Evolutionary conservation across 2,329 filamentous ascomycete species (phyloP).

Genomic region (Rhinocladiella mackenziei): DNA sequence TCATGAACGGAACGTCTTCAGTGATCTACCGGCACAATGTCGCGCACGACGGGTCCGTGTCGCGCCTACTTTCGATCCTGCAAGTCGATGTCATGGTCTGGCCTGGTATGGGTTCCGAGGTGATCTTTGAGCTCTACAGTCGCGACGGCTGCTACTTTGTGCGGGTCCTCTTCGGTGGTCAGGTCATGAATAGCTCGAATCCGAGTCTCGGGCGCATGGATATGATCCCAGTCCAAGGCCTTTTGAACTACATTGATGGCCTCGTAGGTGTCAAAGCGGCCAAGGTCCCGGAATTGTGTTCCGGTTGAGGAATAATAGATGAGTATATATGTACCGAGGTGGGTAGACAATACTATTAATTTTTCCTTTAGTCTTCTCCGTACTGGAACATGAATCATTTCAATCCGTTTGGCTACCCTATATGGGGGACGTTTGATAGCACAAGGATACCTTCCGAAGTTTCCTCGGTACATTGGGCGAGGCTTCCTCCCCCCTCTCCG

Average conservation of each 20-base stretch:
- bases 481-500: too few species aligned
- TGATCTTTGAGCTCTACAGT: slow-evolving; percentile 71
- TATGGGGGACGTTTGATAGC: too few species aligned
- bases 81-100: slow-evolving; percentile 75
- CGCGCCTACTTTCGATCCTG: slow-evolving; percentile 63
- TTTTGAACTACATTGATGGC: slow-evolving; percentile 68
- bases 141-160: slow-evolving; percentile 49
- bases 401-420: too few species aligned
- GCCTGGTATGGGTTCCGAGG: slow-evolving; percentile 77
- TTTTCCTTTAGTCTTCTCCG: too few species aligned
- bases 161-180: slow-evolving; percentile 67
- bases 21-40: slow-evolving; percentile 69
- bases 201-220: slow-evolving; percentile 65
- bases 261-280: slow-evolving; percentile 55
- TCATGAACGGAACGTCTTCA: slow-evolving; percentile 40
- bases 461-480: too few species aligned
- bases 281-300: slow-evolving; percentile 42
- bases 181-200: slow-evolving; percentile 62
- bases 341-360: too few species aligned
- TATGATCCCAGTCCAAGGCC: slow-evolving; percentile 62
- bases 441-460: too few species aligned
- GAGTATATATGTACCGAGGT: too few species aligned
- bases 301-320: too few species aligned
- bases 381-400: too few species aligned
- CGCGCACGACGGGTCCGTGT: slow-evolving; percentile 72